Conservation (phyloP, 176 grass and related monocot species). For the Avena sativa region DNA sequence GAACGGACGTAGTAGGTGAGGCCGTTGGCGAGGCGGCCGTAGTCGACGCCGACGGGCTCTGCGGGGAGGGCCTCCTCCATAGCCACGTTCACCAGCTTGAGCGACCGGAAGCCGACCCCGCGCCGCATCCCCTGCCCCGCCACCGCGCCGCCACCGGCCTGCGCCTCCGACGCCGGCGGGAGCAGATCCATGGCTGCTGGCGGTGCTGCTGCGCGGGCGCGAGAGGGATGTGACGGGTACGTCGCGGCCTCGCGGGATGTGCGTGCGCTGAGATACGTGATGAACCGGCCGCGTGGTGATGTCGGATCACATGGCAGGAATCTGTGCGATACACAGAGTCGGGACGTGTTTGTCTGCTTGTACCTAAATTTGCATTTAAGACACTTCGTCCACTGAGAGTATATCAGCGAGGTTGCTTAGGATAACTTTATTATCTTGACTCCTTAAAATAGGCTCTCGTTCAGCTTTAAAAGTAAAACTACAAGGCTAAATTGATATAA, state of each 20-base stretch:
- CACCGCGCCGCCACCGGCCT: conserved; percentile 29
- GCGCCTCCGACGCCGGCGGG: conserved; percentile 54
- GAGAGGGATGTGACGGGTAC: conserved; percentile 15
- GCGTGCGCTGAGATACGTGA: conserved; percentile 6
- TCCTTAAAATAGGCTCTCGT: no score
- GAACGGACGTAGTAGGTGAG: conserved; percentile 94
- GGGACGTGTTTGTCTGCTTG: no score
- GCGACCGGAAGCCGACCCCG: conserved; percentile 85
- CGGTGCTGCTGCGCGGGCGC: conserved; percentile 29
- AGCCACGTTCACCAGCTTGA: conserved; percentile 74
- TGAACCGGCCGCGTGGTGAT: not conserved
- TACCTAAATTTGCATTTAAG: no score
- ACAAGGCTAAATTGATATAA: no score
- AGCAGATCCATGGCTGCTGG: conserved; percentile 83
- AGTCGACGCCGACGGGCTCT: conserved; percentile 77
- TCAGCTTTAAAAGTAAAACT: no score
- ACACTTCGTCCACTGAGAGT: no score
- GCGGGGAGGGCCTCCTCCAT: conserved; percentile 76
- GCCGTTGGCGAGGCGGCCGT: conserved; percentile 85
- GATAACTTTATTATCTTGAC: no score
- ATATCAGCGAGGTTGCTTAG: no score
- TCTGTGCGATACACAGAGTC: not conserved
- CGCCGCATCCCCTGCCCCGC: conserved; percentile 44
- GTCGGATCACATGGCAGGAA: not conserved
- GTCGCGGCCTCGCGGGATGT: not conserved